Evolutionary conservation across 2,329 filamentous ascomycete species (phyloP).

Genomic region (Penicillium sp.): DNA sequence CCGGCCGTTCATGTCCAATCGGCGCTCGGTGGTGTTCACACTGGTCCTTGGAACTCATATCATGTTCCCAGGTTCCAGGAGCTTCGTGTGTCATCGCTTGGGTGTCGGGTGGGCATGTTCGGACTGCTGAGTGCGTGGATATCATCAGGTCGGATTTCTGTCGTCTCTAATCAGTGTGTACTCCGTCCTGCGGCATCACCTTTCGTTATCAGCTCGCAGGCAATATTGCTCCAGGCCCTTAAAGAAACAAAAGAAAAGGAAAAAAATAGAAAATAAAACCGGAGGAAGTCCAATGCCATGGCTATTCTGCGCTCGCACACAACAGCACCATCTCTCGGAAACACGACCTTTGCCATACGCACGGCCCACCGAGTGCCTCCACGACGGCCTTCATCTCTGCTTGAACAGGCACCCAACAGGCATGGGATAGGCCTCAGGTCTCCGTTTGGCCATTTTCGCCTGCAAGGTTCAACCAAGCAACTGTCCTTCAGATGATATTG

Average conservation of each 20-base stretch:
- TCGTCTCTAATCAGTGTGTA: neutral
- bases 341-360: neutral
- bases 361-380: too few relatives aligned
- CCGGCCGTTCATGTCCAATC: too few relatives aligned
- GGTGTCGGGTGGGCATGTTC: neutral
- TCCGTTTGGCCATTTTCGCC: slow-evolving; percentile 32
- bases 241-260: too few relatives aligned
- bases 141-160: neutral
- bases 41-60: too few relatives aligned
- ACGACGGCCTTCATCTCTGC: slow-evolving; percentile 32
- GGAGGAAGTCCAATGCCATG: too few relatives aligned
- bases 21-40: too few relatives aligned
- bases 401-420: slow-evolving; percentile 43
- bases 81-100: too few relatives aligned
- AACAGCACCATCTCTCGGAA: neutral
- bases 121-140: neutral
- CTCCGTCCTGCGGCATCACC: neutral
- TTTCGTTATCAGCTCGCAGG: neutral
- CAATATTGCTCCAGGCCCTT: neutral
- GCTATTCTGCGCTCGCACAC: neutral
- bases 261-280: too few relatives aligned
- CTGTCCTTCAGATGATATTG: neutral
- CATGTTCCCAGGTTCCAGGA: too few relatives aligned
- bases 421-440: slow-evolving; percentile 36
- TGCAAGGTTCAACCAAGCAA: slow-evolving; percentile 2